Evolutionary conservation across 371 early-diverging fungal genomes (phyloP).

Genomic region (Haplosporangium sp.): DNA sequence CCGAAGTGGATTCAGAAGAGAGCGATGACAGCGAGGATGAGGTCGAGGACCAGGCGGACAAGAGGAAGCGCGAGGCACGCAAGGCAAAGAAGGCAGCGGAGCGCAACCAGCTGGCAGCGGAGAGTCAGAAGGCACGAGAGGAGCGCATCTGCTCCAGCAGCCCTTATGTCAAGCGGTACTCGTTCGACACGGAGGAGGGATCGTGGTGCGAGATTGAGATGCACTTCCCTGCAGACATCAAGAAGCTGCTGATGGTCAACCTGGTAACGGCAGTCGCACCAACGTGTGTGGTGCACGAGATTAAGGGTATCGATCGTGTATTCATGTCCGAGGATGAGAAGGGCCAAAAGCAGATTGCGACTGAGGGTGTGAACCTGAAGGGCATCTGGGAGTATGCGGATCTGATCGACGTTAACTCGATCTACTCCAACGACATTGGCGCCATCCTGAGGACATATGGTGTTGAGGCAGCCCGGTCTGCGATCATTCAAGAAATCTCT

Average conservation of each 20-base stretch:
- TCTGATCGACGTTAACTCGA: constrained; percentile 85
- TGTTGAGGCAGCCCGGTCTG: constrained; percentile 97
- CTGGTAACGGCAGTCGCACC: constrained; percentile 68
- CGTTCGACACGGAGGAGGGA: constrained; percentile 76
- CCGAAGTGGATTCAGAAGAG: constrained; percentile 63
- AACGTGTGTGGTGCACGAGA: constrained; percentile 84
- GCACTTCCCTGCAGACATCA: constrained; percentile 86
- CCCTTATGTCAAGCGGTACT: constrained; percentile 71
- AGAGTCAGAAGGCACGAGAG: constrained; percentile 58
- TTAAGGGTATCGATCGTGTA: constrained; percentile 80
- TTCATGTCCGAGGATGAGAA: constrained; percentile 48
- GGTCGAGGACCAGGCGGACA: constrained; percentile 67
- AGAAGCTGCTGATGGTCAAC: constrained; percentile 94
- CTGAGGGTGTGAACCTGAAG: constrained; percentile 92
- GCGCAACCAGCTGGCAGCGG: constrained; percentile 59
- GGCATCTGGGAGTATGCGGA: constrained; percentile 89
- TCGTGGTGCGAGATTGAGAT: constrained; percentile 85
- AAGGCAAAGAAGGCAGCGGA: constrained; percentile 53
- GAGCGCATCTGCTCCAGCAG: constrained; percentile 62
- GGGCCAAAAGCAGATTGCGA: constrained; percentile 67
- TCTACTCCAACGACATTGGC: constrained; percentile 98
- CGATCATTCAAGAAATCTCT: constrained; percentile 96
- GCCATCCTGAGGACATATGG: constrained; percentile 95
- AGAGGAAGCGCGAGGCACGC: constrained; percentile 42
- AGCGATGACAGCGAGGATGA: constrained; percentile 64